phyloP scores from a whole-genome alignment of 2,329 filamentous ascomycete genomes.

The Venturia nashicola region DNA sequence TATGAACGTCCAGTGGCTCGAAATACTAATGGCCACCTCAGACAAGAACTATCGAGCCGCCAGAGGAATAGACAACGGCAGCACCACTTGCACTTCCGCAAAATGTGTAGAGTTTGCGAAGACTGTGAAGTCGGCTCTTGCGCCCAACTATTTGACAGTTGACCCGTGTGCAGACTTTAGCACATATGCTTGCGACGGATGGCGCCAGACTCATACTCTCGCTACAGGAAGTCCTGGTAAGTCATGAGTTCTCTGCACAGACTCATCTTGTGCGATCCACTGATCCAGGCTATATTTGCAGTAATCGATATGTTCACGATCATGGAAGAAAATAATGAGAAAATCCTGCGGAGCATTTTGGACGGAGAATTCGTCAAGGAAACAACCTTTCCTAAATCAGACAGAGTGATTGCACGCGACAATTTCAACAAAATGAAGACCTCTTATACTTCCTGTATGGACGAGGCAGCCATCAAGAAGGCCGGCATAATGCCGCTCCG shows the following conservation, averaged over 20 bases:
- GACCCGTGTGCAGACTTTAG: constrained; percentile 62
- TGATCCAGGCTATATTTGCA: background rate
- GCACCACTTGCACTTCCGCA: background rate
- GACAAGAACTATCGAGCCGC: background rate
- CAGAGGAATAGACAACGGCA: background rate
- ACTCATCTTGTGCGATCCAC: background rate
- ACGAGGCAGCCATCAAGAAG: constrained; percentile 44
- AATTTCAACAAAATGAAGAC: constrained; percentile 57
- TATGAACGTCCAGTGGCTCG: background rate
- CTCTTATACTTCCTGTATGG: constrained; percentile 53
- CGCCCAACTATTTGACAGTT: constrained; percentile 47
- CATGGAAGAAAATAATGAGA: background rate
- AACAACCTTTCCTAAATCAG: background rate
- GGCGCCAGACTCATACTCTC: background rate
- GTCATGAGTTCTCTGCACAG: background rate
- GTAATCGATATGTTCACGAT: background rate
- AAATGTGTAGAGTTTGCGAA: background rate
- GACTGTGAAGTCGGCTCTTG: constrained; percentile 48
- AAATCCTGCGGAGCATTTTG: constrained; percentile 5
- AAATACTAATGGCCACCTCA: background rate
- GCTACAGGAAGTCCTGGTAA: background rate
- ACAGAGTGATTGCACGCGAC: constrained; percentile 31
- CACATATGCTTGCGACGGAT: constrained; percentile 44
- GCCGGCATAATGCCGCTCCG: constrained; percentile 44
- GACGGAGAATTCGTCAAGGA: constrained; percentile 2